These are phyloP conservation scores for Ottelia alismoides DNA, from an alignment of 106 monocot genomes.

Conservation along the genomic window DNA sequence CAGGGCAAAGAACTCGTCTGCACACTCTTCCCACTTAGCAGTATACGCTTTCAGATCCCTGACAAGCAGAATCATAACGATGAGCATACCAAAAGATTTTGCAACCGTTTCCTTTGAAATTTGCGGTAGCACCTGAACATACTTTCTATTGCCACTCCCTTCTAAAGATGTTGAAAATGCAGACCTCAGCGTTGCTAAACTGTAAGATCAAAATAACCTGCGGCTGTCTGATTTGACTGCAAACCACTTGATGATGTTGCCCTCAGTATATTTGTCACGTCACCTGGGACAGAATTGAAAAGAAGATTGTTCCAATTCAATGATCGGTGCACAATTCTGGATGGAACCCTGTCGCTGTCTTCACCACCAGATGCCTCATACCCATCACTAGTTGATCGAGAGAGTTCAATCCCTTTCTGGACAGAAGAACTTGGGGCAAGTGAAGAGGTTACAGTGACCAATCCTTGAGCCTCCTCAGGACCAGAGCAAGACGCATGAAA, in stretches of 20 bases:
- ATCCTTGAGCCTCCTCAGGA: constrained; percentile 10
- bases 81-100: too few species aligned
- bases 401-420: constrained; percentile 23
- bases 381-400: constrained; percentile 40
- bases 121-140: too few species aligned
- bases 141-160: too few species aligned
- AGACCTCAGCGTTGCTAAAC: too few species aligned
- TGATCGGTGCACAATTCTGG: constrained; percentile 32
- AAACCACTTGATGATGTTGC: constrained; percentile 15
- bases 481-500: constrained; percentile 24
- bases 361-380: constrained; percentile 54
- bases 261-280: constrained; percentile 12
- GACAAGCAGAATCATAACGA: too few species aligned
- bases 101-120: too few species aligned
- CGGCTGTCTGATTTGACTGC: not conserved
- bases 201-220: too few species aligned
- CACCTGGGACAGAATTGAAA: constrained; percentile 7
- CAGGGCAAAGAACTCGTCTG: too few species aligned
- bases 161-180: too few species aligned
- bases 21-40: too few species aligned
- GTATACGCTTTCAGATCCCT: too few species aligned
- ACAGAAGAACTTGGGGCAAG: constrained; percentile 1
- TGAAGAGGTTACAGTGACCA: constrained; percentile 5
- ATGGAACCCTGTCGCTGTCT: constrained; percentile 41
- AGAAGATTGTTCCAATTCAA: constrained; percentile 33